Conservation (phyloP, 768 basidiomycete species). For the Amanita phalloides region DNA sequence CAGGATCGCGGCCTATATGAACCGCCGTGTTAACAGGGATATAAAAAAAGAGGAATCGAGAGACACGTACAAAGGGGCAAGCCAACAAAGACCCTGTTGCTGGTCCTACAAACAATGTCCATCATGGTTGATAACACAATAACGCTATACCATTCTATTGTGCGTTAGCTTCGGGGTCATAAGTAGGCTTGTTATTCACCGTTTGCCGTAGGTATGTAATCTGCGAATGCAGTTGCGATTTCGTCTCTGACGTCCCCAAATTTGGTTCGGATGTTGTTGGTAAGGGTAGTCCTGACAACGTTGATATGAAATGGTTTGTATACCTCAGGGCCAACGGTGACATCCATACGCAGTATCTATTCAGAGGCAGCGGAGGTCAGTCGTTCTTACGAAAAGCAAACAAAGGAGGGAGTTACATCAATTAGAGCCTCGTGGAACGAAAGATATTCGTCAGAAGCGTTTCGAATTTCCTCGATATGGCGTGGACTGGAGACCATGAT, state of each 20-base stretch:
- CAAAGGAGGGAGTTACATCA: slow-evolving; percentile 8
- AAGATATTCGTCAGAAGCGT: slow-evolving; percentile 33
- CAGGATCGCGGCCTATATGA: slow-evolving; percentile 12
- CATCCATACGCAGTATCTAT: slow-evolving; percentile 23
- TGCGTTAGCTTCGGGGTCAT: not conserved
- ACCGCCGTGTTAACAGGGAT: not conserved
- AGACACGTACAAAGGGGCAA: slow-evolving; percentile 15
- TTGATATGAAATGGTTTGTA: slow-evolving; percentile 15
- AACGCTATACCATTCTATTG: slow-evolving; percentile 10
- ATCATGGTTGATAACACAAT: slow-evolving; percentile 9
- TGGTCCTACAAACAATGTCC: slow-evolving; percentile 14
- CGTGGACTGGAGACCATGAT: slow-evolving; percentile 28
- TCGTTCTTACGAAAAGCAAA: not conserved
- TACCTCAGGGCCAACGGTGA: slow-evolving; percentile 21
- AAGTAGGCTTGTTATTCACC: not conserved
- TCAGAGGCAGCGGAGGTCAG: not conserved
- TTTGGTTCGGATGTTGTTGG: slow-evolving; percentile 15
- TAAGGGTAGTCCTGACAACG: slow-evolving; percentile 17
- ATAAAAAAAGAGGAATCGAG: not conserved
- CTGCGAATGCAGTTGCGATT: slow-evolving; percentile 11
- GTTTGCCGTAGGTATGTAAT: slow-evolving; percentile 7
- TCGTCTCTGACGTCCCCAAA: slow-evolving; percentile 18
- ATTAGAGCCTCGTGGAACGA: slow-evolving; percentile 28
- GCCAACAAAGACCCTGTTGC: slow-evolving; percentile 17
- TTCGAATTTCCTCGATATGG: slow-evolving; percentile 35